Evolutionary conservation across 306 rosid genomes (phyloP).

Genomic region (Prunus fruticosa): DNA sequence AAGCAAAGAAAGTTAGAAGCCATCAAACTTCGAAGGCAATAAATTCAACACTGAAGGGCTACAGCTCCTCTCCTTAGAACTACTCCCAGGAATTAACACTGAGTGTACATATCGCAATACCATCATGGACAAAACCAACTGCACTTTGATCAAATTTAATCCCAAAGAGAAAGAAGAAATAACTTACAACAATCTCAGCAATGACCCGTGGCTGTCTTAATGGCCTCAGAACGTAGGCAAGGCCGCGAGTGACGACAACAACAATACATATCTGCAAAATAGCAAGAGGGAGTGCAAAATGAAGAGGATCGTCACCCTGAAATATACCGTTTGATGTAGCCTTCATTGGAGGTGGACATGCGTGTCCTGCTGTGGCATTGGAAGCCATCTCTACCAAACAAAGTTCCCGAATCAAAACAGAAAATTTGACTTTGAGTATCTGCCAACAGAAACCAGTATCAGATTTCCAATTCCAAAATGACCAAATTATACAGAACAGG

Average conservation of each 20-base stretch:
- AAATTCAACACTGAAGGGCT: not conserved
- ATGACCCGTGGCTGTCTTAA: conserved; percentile 54
- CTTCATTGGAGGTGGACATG: conserved; percentile 60
- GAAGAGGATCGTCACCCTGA: conserved; percentile 85
- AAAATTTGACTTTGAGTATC: conserved; percentile 24
- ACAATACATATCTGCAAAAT: conserved; percentile 54
- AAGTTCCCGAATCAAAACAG: conserved; percentile 10
- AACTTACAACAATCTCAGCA: conserved; percentile 71
- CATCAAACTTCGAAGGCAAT: too few species aligned
- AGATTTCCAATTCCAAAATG: not conserved
- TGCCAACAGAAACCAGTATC: conserved; percentile 18
- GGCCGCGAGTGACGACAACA: conserved; percentile 38
- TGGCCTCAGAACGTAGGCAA: conserved; percentile 48
- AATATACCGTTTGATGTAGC: conserved; percentile 75
- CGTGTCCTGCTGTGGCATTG: conserved; percentile 28
- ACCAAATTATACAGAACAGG: not conserved
- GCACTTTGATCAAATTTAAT: not conserved
- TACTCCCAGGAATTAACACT: not conserved
- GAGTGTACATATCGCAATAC: not conserved
- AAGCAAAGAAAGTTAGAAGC: too few species aligned
- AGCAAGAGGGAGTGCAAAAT: conserved; percentile 68
- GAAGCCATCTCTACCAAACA: conserved; percentile 37
- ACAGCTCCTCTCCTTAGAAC: not conserved
- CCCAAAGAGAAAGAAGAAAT: not conserved
- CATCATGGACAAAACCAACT: not conserved